Percentiles rank a stretch among this genome's conserved stretches.
phyloP scores from a whole-genome alignment of 2,329 filamentous ascomycete species.

The Aspergillus tubingensis region DNA sequence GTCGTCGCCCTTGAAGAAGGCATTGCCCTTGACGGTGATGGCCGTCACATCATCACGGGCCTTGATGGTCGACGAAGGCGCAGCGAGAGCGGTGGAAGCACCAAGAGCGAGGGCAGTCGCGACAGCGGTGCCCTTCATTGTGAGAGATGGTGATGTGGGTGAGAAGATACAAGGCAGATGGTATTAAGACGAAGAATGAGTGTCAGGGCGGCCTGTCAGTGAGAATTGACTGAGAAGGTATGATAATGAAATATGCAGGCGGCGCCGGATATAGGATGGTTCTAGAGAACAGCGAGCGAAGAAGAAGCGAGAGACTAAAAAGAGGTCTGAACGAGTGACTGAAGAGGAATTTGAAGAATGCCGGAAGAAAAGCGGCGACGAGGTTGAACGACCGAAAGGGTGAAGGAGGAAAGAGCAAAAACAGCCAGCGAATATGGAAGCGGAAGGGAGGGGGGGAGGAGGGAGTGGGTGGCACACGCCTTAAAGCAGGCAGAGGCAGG shows the following conservation, averaged over 20 bases:
- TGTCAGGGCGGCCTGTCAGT: background rate
- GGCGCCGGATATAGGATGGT: constrained; percentile 2
- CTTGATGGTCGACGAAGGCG: constrained; percentile 33
- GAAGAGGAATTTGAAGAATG: constrained; percentile 10
- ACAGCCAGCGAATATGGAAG: background rate
- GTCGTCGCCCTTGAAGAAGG: constrained; percentile 64
- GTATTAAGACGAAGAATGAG: background rate
- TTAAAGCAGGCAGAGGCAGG: constrained; percentile 11
- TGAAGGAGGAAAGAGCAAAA: constrained; percentile 6
- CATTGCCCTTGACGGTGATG: constrained; percentile 65
- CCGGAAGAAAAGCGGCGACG: constrained; percentile 13
- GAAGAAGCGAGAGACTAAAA: constrained; percentile 14
- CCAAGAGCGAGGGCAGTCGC: constrained; percentile 50
- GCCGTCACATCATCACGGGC: constrained; percentile 53
- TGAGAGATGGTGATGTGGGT: constrained; percentile 23
- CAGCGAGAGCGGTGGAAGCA: constrained; percentile 50
- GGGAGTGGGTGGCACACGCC: constrained; percentile 8
- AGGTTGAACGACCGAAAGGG: background rate
- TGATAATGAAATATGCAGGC: background rate
- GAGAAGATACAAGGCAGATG: background rate
- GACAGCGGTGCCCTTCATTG: constrained; percentile 57
- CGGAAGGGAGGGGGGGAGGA: background rate
- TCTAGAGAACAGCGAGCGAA: background rate
- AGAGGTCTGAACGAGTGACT: constrained; percentile 23
- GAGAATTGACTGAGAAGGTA: constrained; percentile 1